Conservation (phyloP, 2,329 filamentous ascomycete species). For the Ascochyta pisi region DNA sequence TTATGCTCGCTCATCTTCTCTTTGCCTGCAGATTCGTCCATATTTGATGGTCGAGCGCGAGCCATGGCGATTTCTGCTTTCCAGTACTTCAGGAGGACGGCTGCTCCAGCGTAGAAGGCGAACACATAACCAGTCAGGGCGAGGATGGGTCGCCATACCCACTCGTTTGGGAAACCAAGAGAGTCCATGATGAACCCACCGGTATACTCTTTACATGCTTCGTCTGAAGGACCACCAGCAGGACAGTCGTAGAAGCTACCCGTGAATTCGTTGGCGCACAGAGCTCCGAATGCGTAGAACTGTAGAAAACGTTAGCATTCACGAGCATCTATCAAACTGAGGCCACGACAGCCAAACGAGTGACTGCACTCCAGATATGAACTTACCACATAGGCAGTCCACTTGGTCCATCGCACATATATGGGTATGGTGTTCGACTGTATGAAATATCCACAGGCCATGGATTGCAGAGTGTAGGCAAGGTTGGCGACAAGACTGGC, state of each 20-base stretch:
- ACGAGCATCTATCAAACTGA: not conserved
- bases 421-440: constrained; percentile 75
- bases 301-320: constrained; percentile 29
- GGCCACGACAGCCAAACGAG: not conserved
- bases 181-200: constrained; percentile 73
- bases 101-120: constrained; percentile 68
- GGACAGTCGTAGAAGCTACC: constrained; percentile 78
- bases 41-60: constrained; percentile 60
- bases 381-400: constrained; percentile 63
- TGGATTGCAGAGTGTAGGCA: constrained; percentile 74
- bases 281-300: constrained; percentile 75
- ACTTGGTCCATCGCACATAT: constrained; percentile 81
- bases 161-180: constrained; percentile 71
- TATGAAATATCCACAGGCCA: constrained; percentile 79
- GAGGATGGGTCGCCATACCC: constrained; percentile 72
- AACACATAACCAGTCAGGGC: constrained; percentile 67
- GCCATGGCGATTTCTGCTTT: constrained; percentile 74
- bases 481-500: constrained; percentile 77
- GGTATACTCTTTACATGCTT: constrained; percentile 71
- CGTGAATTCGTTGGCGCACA: constrained; percentile 75
- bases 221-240: constrained; percentile 66
- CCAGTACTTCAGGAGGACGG: constrained; percentile 67
- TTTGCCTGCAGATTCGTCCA: constrained; percentile 72
- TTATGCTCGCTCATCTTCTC: constrained; percentile 69
- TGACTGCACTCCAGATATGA: too few relatives aligned